Evolutionary conservation across 768 basidiomycete genomes (phyloP).

Genomic region (Nidularia sp.): DNA sequence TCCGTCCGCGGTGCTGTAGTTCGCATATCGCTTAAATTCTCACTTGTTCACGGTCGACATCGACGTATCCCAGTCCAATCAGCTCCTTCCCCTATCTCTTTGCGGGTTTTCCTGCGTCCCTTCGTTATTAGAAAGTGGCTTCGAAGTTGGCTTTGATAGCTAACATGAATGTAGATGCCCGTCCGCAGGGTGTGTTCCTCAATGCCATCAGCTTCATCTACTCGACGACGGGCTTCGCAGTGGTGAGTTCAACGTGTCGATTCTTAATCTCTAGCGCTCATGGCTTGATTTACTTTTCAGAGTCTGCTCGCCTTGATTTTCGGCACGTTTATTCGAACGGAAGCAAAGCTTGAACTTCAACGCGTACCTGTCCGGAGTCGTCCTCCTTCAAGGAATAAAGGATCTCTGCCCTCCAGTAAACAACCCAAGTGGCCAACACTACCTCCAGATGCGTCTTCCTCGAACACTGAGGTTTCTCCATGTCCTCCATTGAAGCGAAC

Average conservation of each 20-base stretch:
- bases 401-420: neutral
- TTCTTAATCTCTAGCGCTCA: neutral
- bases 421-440: neutral
- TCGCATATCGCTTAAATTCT: too few relatives aligned
- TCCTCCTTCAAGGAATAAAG: neutral
- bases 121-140: neutral
- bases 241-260: constrained; percentile 28
- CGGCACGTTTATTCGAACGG: constrained; percentile 6
- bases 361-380: neutral
- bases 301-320: constrained; percentile 27
- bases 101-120: neutral
- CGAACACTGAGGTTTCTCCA: neutral
- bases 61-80: neutral
- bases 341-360: neutral
- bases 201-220: constrained; percentile 26
- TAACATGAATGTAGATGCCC: constrained; percentile 7
- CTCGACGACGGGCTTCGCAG: constrained; percentile 25
- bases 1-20: too few relatives aligned
- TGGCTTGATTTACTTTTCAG: constrained; percentile 12
- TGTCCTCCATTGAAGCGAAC: neutral
- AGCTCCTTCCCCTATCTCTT: neutral
- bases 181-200: constrained; percentile 18
- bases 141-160: neutral
- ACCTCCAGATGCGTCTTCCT: neutral
- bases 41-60: neutral